phyloP scores from a whole-genome alignment of 225 moss, liverwort and hornwort genomes.

The Lunularia cruciata region DNA sequence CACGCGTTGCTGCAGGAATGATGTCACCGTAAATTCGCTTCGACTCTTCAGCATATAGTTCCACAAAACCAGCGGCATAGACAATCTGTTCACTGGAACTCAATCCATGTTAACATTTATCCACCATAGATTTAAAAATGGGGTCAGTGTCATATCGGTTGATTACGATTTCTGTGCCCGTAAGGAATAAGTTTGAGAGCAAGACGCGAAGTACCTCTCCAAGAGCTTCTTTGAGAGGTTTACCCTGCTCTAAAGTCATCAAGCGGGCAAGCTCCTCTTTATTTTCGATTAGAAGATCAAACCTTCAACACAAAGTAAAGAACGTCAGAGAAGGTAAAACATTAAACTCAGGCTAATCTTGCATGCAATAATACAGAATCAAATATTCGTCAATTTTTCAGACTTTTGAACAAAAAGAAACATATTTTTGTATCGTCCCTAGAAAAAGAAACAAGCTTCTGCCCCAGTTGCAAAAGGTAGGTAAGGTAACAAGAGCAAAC shows the following conservation, averaged over 20 bases:
- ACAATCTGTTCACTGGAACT: constrained; percentile 62
- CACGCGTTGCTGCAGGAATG: constrained; percentile 69
- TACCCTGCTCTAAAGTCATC: constrained; percentile 95
- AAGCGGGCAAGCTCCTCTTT: constrained; percentile 85
- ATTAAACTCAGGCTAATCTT: not conserved
- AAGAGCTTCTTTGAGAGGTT: constrained; percentile 74
- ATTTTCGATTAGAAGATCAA: constrained; percentile 71
- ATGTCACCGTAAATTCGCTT: constrained; percentile 90
- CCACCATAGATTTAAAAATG: not conserved
- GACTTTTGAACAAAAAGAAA: too few species aligned
- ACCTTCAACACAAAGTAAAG: too few species aligned
- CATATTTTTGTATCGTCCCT: too few species aligned
- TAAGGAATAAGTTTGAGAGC: not conserved
- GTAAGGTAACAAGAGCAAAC: too few species aligned
- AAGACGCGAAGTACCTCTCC: constrained; percentile 70
- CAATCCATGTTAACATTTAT: constrained; percentile 17
- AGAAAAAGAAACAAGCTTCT: not conserved
- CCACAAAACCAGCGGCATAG: constrained; percentile 95
- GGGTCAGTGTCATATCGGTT: not conserved
- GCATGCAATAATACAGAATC: too few species aligned
- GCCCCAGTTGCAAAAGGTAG: not conserved
- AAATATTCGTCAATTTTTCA: too few species aligned
- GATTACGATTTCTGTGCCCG: too few species aligned
- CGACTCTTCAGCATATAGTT: constrained; percentile 96
- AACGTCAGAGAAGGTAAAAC: not conserved